Percentiles rank a stretch among this genome's conserved stretches.
Conservation (phyloP, 164 flowering plant species). For the Brasenia schreberi region DNA sequence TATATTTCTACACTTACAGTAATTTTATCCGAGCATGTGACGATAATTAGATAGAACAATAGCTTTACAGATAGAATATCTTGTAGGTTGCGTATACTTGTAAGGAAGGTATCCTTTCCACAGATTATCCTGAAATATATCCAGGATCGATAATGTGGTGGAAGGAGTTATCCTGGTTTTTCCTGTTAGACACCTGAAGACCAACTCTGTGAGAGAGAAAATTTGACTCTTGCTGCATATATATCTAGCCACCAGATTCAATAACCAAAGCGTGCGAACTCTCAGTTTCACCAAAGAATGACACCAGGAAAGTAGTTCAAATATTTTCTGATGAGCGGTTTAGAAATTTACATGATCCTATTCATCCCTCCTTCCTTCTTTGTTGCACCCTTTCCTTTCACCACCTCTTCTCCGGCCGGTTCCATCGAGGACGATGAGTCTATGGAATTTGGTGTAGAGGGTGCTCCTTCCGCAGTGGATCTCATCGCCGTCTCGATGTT, state of each 20-base stretch:
- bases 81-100: background rate
- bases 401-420: constrained; percentile 33
- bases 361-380: constrained; percentile 29
- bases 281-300: background rate
- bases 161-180: background rate
- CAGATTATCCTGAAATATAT: background rate
- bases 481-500: constrained; percentile 4
- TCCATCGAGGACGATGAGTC: constrained; percentile 45
- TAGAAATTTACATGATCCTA: constrained; percentile 33
- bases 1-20: background rate
- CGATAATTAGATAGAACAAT: background rate
- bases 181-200: no score
- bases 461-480: constrained; percentile 10
- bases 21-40: background rate
- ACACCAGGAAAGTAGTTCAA: background rate
- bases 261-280: background rate
- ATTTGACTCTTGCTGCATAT: background rate
- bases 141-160: background rate
- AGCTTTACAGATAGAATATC: background rate
- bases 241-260: background rate
- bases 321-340: no score
- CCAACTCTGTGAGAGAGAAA: no score
- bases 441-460: constrained; percentile 41
- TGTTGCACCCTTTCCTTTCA: constrained; percentile 14
- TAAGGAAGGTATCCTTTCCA: background rate